A percentile compares a stretch with the other conserved stretches of the same genome.
phyloP scores from a whole-genome alignment of 2,329 filamentous ascomycete genomes.

The Dactylellina drechsleri region DNA sequence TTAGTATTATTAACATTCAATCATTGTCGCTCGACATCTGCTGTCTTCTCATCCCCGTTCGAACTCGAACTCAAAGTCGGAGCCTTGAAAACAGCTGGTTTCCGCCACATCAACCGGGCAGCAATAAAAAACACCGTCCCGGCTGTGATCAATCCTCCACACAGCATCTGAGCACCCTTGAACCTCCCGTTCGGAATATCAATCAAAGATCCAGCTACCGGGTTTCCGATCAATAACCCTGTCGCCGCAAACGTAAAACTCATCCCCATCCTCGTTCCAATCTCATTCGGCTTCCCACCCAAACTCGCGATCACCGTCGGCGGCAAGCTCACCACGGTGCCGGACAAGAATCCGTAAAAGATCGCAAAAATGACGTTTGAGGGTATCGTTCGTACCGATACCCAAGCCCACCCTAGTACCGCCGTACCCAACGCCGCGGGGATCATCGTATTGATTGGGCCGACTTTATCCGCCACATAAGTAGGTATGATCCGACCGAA shows the following conservation, averaged over 20 bases:
- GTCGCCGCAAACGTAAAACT: slow-evolving; percentile 44
- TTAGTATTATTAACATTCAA: no score
- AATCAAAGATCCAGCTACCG: slow-evolving; percentile 44
- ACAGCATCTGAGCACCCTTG: slow-evolving; percentile 42
- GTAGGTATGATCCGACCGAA: slow-evolving; percentile 66
- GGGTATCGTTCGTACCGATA: slow-evolving; percentile 60
- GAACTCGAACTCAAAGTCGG: no score
- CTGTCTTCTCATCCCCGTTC: no score
- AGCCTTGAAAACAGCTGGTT: neutral
- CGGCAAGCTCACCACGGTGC: slow-evolving; percentile 64
- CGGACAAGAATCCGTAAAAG: slow-evolving; percentile 66
- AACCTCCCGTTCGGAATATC: slow-evolving; percentile 50
- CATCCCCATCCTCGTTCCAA: slow-evolving; percentile 51
- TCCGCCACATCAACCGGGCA: slow-evolving; percentile 25
- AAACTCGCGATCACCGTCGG: slow-evolving; percentile 63
- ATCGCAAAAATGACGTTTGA: slow-evolving; percentile 64
- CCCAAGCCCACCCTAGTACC: slow-evolving; percentile 64
- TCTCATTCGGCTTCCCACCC: slow-evolving; percentile 35
- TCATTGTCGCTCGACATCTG: no score
- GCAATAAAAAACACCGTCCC: slow-evolving; percentile 26
- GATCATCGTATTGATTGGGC: slow-evolving; percentile 63
- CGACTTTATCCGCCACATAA: slow-evolving; percentile 63
- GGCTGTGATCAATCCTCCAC: slow-evolving; percentile 32
- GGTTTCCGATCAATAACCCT: slow-evolving; percentile 50
- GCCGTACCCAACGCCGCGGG: slow-evolving; percentile 61